Evolutionary conservation across 2,329 filamentous ascomycete genomes (phyloP).

Genomic region (Hawksworthiomyces lignivorus): DNA sequence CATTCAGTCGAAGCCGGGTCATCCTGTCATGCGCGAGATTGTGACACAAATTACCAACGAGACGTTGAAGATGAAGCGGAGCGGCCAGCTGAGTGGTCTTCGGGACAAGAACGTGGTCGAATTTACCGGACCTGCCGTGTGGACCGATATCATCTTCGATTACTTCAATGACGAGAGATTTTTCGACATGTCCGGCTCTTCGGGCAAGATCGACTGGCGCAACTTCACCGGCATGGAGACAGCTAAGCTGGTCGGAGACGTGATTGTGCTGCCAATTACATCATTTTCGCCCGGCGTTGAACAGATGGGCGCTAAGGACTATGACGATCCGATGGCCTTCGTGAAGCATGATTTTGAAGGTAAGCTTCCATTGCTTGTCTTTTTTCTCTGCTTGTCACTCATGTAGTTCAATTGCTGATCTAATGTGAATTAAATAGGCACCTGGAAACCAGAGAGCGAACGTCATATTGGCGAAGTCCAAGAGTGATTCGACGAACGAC

Average conservation of each 20-base stretch:
- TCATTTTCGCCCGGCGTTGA: constrained; percentile 92
- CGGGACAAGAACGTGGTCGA: constrained; percentile 73
- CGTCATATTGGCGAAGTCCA: constrained; percentile 56
- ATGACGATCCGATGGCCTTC: constrained; percentile 92
- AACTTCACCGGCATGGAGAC: constrained; percentile 84
- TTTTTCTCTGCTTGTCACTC: constrained; percentile 10
- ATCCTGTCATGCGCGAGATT: constrained; percentile 82
- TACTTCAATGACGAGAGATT: constrained; percentile 90
- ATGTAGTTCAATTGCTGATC: too few species aligned
- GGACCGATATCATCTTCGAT: constrained; percentile 86
- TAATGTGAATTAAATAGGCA: constrained; percentile 40
- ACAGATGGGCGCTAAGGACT: constrained; percentile 85
- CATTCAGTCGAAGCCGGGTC: constrained; percentile 89
- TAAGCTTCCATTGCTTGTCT: constrained; percentile 32
- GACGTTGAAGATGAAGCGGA: constrained; percentile 64
- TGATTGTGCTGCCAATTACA: constrained; percentile 89
- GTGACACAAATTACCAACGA: constrained; percentile 80
- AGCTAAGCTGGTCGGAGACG: constrained; percentile 84
- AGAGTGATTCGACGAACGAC: constrained; percentile 12
- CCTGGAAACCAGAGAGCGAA: constrained; percentile 67
- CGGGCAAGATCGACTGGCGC: constrained; percentile 69
- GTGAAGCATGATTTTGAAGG: constrained; percentile 96
- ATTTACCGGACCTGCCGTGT: constrained; percentile 87
- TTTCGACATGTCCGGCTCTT: constrained; percentile 69
- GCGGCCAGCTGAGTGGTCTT: constrained; percentile 53